Evolutionary conservation across 345 rosid species (phyloP).

Genomic region (Citropsis articulata): DNA sequence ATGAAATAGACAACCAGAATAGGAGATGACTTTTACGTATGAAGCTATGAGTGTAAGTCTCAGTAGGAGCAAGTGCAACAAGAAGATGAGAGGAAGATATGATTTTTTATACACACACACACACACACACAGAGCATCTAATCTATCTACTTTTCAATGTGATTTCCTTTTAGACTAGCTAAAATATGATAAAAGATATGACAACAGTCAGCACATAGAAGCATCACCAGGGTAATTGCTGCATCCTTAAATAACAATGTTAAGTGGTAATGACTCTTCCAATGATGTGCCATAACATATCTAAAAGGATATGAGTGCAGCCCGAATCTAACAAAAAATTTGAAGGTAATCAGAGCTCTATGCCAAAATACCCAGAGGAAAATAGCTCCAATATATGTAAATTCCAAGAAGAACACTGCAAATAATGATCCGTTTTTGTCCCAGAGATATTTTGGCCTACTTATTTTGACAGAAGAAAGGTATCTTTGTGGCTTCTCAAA

Average conservation of each 20-base stretch:
- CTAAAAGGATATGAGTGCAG: neutral
- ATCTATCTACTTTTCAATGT: neutral
- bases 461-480: neutral
- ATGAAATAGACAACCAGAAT: neutral
- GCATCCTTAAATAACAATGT: neutral
- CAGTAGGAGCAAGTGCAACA: neutral
- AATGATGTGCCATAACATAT: neutral
- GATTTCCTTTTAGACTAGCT: neutral
- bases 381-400: neutral
- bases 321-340: neutral
- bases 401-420: neutral
- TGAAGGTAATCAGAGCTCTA: neutral
- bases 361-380: neutral
- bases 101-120: fast-evolving
- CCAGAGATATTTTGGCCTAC: neutral
- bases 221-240: neutral
- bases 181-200: neutral
- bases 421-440: neutral
- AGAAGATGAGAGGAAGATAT: neutral
- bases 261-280: neutral
- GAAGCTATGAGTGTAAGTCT: neutral
- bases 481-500: neutral
- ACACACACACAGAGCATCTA: no score
- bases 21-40: neutral
- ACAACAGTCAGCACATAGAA: neutral